phyloP scores from a whole-genome alignment of 1,284 basidiomycete genomes.

The Phellinidium pouzarii region DNA sequence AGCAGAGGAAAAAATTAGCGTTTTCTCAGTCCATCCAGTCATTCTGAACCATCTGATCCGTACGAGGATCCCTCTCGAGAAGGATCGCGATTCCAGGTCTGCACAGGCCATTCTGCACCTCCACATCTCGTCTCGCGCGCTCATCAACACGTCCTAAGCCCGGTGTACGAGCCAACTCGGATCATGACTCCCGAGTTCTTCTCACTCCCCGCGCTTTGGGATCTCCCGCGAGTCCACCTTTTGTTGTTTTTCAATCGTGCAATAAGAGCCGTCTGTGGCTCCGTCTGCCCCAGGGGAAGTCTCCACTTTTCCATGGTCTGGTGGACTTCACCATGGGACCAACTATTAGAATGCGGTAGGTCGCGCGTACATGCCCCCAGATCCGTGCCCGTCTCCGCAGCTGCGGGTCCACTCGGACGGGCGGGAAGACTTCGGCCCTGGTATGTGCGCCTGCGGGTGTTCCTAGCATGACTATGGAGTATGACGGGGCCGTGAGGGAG shows the following conservation, averaged over 20 bases:
- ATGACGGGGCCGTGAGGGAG: conserved; percentile 1
- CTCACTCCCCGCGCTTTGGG: conserved; percentile 7
- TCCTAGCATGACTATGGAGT: neutral
- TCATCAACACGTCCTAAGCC: conserved; percentile 5
- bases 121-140: neutral
- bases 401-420: conserved; percentile 15
- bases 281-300: conserved; percentile 16
- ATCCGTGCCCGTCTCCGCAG: conserved; percentile 12
- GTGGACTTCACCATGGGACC: conserved; percentile 13
- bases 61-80: conserved; percentile 3
- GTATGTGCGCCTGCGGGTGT: conserved; percentile 5
- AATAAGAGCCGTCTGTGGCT: conserved; percentile 4
- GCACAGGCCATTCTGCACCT: conserved; percentile 1
- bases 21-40: neutral
- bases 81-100: conserved; percentile 6
- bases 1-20: neutral
- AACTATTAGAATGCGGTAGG: conserved; percentile 15
- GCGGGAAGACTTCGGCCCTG: conserved; percentile 10
- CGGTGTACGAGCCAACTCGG: neutral
- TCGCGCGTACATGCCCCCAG: conserved; percentile 11
- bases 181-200: neutral
- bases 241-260: no score
- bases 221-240: conserved; percentile 13
- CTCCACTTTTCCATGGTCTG: conserved; percentile 13
- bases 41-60: neutral